phyloP scores from a whole-genome alignment of 495 filamentous ascomycete genomes.

The Lasiosphaeria miniovina region DNA sequence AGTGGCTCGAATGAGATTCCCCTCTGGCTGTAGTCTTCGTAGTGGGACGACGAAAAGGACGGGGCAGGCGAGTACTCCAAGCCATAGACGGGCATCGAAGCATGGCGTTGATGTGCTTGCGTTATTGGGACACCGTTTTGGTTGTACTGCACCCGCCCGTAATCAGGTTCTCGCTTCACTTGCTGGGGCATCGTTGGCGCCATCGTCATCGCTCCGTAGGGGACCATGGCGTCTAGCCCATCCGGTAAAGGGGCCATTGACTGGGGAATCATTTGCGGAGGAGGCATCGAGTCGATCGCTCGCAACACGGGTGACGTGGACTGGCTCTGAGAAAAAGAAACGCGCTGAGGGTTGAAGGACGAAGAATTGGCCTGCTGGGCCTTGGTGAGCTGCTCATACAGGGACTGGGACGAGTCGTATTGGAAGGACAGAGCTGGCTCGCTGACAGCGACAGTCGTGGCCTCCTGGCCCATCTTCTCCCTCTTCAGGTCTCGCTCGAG shows the following conservation, averaged over 20 bases:
- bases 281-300: slow-evolving; percentile 71
- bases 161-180: slow-evolving; percentile 82
- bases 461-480: slow-evolving; percentile 98
- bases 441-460: slow-evolving; percentile 91
- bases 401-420: slow-evolving; percentile 97
- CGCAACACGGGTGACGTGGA: slow-evolving; percentile 84
- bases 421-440: slow-evolving; percentile 97
- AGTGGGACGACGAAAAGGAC: slow-evolving; percentile 94
- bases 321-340: slow-evolving; percentile 72
- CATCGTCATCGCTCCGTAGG: slow-evolving; percentile 66
- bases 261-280: slow-evolving; percentile 73
- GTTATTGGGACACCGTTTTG: slow-evolving; percentile 83
- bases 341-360: slow-evolving; percentile 82
- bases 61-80: slow-evolving; percentile 97
- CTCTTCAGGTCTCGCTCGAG: slow-evolving; percentile 95
- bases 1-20: slow-evolving; percentile 95
- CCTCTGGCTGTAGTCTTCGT: slow-evolving; percentile 94
- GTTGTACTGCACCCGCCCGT: slow-evolving; percentile 73
- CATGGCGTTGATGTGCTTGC: slow-evolving; percentile 82
- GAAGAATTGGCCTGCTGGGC: slow-evolving; percentile 97
- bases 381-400: slow-evolving; percentile 99
- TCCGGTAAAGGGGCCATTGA: slow-evolving; percentile 76
- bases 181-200: slow-evolving; percentile 59
- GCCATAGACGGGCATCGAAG: slow-evolving; percentile 90
- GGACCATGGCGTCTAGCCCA: slow-evolving; percentile 71